These are phyloP conservation scores for Curvularia hawaiiensis DNA, from an alignment of 2,329 filamentous ascomycete genomes.

Conservation along the genomic window DNA sequence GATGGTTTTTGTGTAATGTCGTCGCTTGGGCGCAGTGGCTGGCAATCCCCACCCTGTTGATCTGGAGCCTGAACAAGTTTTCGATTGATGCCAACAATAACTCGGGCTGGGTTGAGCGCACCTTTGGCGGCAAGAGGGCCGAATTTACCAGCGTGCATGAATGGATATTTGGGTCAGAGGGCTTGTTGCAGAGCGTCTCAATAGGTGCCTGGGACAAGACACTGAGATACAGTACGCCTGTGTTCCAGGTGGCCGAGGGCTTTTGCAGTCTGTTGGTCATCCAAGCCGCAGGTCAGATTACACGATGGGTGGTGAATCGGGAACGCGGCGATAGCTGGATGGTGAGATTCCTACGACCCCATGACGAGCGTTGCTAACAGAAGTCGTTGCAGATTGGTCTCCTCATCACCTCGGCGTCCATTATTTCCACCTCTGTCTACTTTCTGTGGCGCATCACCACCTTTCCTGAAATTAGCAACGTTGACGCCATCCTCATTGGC, in stretches of 20 bases:
- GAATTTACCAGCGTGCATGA: conserved; percentile 71
- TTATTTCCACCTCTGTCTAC: conserved; percentile 92
- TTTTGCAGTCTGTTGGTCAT: conserved; percentile 97
- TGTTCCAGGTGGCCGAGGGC: conserved; percentile 93
- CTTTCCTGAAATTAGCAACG: conserved; percentile 90
- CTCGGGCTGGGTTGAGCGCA: conserved; percentile 79
- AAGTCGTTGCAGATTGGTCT: conserved; percentile 72
- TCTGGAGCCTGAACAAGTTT: conserved; percentile 95
- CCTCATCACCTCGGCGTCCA: conserved; percentile 83
- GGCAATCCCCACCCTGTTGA: conserved; percentile 81
- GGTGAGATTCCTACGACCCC: conserved; percentile 59
- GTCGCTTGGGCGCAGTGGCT: conserved; percentile 84
- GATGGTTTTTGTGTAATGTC: conserved; percentile 71
- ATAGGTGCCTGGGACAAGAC: conserved; percentile 89
- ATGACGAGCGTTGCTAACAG: conserved; percentile 38
- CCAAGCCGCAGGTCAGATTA: conserved; percentile 92
- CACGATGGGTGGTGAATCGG: conserved; percentile 90
- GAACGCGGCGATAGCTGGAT: conserved; percentile 96
- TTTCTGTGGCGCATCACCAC: conserved; percentile 95
- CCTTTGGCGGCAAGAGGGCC: conserved; percentile 70
- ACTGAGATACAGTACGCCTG: conserved; percentile 86
- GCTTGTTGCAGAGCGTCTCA: conserved; percentile 77
- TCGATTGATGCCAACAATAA: conserved; percentile 81
- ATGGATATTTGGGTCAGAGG: conserved; percentile 88
- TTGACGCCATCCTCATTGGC: conserved; percentile 91